Evolutionary conservation across 768 basidiomycete genomes (phyloP), one percentile per base, ranked within the genome.

Genomic region (Neoboletus brunneissimus): DNA sequence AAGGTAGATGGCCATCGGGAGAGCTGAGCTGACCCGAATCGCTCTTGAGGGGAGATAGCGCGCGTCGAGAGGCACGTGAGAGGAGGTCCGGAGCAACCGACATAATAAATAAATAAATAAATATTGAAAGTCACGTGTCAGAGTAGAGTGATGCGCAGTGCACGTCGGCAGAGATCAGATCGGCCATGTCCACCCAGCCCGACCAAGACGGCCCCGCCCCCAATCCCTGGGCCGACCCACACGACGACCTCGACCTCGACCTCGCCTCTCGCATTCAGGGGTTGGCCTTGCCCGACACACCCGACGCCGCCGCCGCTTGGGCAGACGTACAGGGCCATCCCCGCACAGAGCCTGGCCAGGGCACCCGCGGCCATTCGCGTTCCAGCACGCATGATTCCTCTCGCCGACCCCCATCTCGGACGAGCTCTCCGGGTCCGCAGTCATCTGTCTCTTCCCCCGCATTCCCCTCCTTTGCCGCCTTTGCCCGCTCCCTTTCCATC

Each of bases 401-500:
- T 8, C 32, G 0, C 22, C 32, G n/a, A 8, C 43, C 23, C 3
- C 20, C 20, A 22, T 32, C 47, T 22, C 31, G 12, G 5, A 15
- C 49, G 7, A 27, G 37, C 25, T 9, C 37, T 5, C 35, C 48
- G 5, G 18, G 16, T 23, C 48, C 48, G 48, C 48, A 34, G 48
- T n/a, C 48, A 10, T n/a, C 29, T 10, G 13, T 31, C 13, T 5
- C 46, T 8, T 27, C 49, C 27, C 25, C 54, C 18, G 42, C 55
- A 7, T 52, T 59, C 16, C 16, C 57, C 3, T 46, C 57, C 31
- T 41, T 58, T 20, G 81, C 86, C 13, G 78, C 89, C 3, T 68
- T 90, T 27, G 86, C 88, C 2, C 83, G 84, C 42, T 80, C 82
- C 11, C 82, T 89, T 63, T 74, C 86, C 10, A 77, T 86, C 34